Evolutionary conservation across 1,284 basidiomycete species (phyloP), one percentile per base, ranked within the genome.

Genomic region (Leccinum griseonigrum): DNA sequence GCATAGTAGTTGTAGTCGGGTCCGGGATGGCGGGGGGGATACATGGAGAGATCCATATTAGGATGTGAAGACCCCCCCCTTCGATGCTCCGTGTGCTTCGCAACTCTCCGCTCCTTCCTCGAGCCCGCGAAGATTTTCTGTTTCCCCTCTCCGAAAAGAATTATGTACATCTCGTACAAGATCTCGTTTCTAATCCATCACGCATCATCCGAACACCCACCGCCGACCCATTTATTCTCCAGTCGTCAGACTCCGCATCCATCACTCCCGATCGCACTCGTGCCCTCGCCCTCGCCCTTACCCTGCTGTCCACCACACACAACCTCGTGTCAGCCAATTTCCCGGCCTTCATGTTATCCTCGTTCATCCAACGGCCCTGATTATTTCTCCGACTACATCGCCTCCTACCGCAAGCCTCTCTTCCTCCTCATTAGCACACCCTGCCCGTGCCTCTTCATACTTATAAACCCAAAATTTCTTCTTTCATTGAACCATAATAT

Each of bases 401-500:
- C 75, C 75, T 69, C 71, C 70, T 74, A 74, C 74, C 74, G 71
- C 68, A 67, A 64, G 72, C 68, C 64, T 69, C 67, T 70, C 69
- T 69, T 70, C 66, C 66, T 63, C 64, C 71, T 68, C 68, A 70
- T 75, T 75, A 72, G 63, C 67, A 60, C 68, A 63, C 63, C 59
- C 66, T 54, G 60, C 67, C 75, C 79, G 78, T 80, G 78, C 73
- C 75, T 66, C 66, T 74, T 75, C 70, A 74, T 78, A 79, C 79
- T 77, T 80, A 81, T 83, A 79, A 79, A 74, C 74, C 71, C 68
- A 74, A 68, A 75, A 71, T 71, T 73, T 74, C 72, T 74, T 72
- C 69, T 76, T 78, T 75, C 76, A 76, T 77, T 73, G 76, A 77
- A 77, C 77, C 77, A 80, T 83, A 79, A 82, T 83, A 82, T 82